Evolutionary conservation across 1,284 basidiomycete genomes (phyloP).

Genomic region (Boletus sp.): DNA sequence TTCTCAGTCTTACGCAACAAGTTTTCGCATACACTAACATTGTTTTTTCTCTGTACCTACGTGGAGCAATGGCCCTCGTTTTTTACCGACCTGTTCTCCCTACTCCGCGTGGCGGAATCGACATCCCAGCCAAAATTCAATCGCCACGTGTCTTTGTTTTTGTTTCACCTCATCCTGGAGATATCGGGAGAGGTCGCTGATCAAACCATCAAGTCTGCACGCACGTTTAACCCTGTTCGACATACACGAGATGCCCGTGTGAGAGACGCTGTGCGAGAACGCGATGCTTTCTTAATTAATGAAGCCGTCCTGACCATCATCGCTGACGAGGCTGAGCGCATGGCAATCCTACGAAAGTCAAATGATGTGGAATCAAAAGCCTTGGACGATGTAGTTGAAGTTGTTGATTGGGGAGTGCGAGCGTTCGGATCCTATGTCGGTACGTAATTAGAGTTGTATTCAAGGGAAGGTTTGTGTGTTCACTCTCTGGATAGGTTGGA

Average conservation of each 20-base stretch:
- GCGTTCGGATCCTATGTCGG: conserved; percentile 94
- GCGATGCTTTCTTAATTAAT: conserved; percentile 85
- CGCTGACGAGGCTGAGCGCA: conserved; percentile 65
- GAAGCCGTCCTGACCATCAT: conserved; percentile 85
- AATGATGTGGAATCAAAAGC: conserved; percentile 44
- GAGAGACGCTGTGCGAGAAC: conserved; percentile 84
- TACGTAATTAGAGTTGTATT: conserved; percentile 43
- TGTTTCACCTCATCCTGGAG: conserved; percentile 86
- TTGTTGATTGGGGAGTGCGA: conserved; percentile 85
- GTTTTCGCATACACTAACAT: conserved; percentile 93
- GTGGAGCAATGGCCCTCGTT: conserved; percentile 79
- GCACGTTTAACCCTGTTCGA: conserved; percentile 64
- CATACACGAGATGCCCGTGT: conserved; percentile 79
- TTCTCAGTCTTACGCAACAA: conserved; percentile 86
- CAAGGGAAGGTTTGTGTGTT: not conserved
- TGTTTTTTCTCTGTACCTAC: conserved; percentile 92
- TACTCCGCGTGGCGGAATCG: conserved; percentile 61
- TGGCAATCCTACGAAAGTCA: conserved; percentile 51
- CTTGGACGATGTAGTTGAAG: conserved; percentile 64
- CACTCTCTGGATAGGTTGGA: conserved; percentile 70
- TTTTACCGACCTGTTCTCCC: conserved; percentile 73
- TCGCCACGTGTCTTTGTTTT: conserved; percentile 76
- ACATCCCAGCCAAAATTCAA: conserved; percentile 61
- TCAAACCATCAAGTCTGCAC: conserved; percentile 82
- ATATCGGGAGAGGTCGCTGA: conserved; percentile 92